Base-by-base conservation (phyloP, 1,139 yeast species). In the Lodderomyces elongisporus region DNA sequence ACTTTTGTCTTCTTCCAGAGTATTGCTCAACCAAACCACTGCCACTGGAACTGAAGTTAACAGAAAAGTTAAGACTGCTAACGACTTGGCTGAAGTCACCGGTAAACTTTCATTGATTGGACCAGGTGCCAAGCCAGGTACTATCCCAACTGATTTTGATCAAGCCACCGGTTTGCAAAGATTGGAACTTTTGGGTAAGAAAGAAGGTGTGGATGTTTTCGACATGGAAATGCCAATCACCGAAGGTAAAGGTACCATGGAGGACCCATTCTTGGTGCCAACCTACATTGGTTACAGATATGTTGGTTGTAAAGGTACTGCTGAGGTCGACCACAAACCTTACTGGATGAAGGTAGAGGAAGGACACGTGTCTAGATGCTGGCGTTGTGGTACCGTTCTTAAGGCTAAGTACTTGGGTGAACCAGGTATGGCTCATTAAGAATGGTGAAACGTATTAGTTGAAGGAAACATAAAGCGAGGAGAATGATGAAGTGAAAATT, bases 151-250 rank as follows among this genome's bases (percentile, higher is more conserved):
- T 41, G 95, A 89, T 62, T 59, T 85, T 52, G 96, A 91, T 55
- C 97, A 89, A 70, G 89, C 96, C 52, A 93, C 98, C 38, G 98
- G 98, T 84, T 74, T 91, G 59, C 97, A 85, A 66, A 88, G 98
- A 79, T 76, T 88, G 52, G 98, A 91, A 74, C 62, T 85, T 54
- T 78, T 91, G 56, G 96, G 95, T 72, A 85, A 88, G 68, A 69
- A 84, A 62, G 96, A 88, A 66, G 98, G 98, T 75, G 75, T 91
- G 48, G 97, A 91, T 56, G 78, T 91, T 47, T 91, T 89, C 73
- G 97, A 91, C 73, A 72, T 79, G 62, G 82, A 82, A 63, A 91
- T 94, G 52, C 79, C 93, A 55, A 85, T 85, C 46, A 67, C 88
- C 46, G 82, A 88, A 56, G 87, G 96, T 68, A 75, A 62, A 45